Evolutionary conservation across 1,139 yeast species (phyloP), one percentile per base, ranked within the genome.

Genomic region (Candida pseudocylindracea): DNA sequence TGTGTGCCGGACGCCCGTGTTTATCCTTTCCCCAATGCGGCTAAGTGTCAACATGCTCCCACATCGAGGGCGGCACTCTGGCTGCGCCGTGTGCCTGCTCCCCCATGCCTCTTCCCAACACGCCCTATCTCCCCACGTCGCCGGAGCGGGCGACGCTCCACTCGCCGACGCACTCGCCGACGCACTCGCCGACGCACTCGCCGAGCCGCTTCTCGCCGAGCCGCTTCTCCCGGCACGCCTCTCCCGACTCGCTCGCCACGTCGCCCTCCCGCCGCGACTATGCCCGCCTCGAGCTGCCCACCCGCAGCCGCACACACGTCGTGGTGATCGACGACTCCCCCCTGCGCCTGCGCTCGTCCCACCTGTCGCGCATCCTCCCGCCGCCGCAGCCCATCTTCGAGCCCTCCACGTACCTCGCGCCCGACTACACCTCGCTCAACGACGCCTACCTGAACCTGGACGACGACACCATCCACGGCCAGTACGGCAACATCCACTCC

Each of bases 351-450:
- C 20, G 20, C 6, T 6, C 6, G 20, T 15, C 20, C 6, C 20
- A 15, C 20, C 20, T 15, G 20, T 15, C 20, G 34, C 49, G 72
- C 34, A 60, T 69, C 31, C 48, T 71, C 31, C 72, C 68, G 28
- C 71, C 72, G 2, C 78, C 78, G 8, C 66, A 67, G 38, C 79
- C 79, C 12, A 67, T 72, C 12, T 71, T 71, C 40, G 63, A 74
- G 2, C 71, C 72, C 1, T 63, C 65, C 33, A 67, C 75, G 1
- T 70, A 61, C 46, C 73, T 72, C 2, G 72, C 67, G 35, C 74
- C 75, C 1, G 68, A 67, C 10, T 13, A 10, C 10, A 9, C 15
- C 35, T 40, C 67, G 11, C 20, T 15, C 20, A 15, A 15, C 20
- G 20, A 15, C 20, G 20, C 29, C n/a, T 26, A 26, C 12, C 29